Evolutionary conservation across 345 rosid species (phyloP), one percentile per base, ranked within the genome.

Genomic region (Alliaria petiolata): DNA sequence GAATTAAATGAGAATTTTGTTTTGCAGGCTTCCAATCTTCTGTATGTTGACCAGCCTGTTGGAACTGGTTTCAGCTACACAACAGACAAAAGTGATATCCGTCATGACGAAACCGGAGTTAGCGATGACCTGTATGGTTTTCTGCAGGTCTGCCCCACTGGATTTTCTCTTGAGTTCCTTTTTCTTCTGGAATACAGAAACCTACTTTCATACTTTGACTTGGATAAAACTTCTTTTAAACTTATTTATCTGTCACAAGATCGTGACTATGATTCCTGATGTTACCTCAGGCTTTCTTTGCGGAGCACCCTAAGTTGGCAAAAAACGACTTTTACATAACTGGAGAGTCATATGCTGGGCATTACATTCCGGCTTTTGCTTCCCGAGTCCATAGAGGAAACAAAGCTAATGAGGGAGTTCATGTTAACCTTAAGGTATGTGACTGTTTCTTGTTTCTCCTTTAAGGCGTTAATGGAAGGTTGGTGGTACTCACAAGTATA

Each of bases 301-400:
- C 58, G 49, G 98, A 92, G 84, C 99, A 95, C 72, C 96, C 99
- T 62, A 76, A 86, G 73, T 66, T 89, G 39, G 84, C 83, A 4
- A 30, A 85, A 46, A 95, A 95, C 42, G 98, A 92, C 78, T 95
- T 95, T 65, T 95, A 78, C 80, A 90, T 95, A 44, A 95, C 99
- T 12, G 99, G 98, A 60, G 99, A 95, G 80, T 95, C 99, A 68
- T 95, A 92, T 80, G 98, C 98, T 77, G 99, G 99, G 67, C 99
- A 95, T 82, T 95, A 95, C 60, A 95, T 95, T 73, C 99, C 98
- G 17, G 98, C 99, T 65, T 82, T 95, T 82, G 99, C 99, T 78
- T 66, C 96, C 63, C 87, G 98, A 49, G 87, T 95, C 76, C 91
- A 92, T 83, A 72, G 1, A 72, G 99, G 96, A 79, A 95, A 95